These are phyloP conservation scores for Candida montana DNA, from an alignment of 805 yeast genomes.

Conservation along the genomic window DNA sequence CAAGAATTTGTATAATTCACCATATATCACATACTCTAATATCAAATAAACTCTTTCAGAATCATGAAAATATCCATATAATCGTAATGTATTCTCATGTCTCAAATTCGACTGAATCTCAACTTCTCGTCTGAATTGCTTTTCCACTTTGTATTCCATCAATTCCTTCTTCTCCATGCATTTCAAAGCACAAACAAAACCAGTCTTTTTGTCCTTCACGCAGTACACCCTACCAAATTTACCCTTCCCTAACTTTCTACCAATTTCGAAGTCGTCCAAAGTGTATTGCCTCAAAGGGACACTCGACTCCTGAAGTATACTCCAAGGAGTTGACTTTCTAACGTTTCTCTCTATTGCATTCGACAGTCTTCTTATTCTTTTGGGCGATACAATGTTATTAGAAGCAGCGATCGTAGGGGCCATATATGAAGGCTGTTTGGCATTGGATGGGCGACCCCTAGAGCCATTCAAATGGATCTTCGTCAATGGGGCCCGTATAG, in stretches of 20 bases:
- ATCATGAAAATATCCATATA: slow-evolving; percentile 85
- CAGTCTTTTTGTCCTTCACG: slow-evolving; percentile 68
- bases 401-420: slow-evolving; percentile 26
- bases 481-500: slow-evolving; percentile 20
- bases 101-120: slow-evolving; percentile 79
- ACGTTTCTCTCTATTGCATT: slow-evolving; percentile 3
- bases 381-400: slow-evolving; percentile 20
- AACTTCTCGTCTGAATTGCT: slow-evolving; percentile 84
- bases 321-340: slow-evolving; percentile 20
- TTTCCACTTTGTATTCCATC: slow-evolving; percentile 67
- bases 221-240: slow-evolving; percentile 91
- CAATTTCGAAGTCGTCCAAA: slow-evolving; percentile 75
- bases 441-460: slow-evolving; percentile 6
- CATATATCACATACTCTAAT: slow-evolving; percentile 78
- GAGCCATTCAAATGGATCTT: slow-evolving; percentile 20
- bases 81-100: slow-evolving; percentile 74
- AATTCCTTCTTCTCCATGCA: slow-evolving; percentile 85
- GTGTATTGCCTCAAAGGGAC: slow-evolving; percentile 31
- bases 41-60: slow-evolving; percentile 72
- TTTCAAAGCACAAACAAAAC: slow-evolving; percentile 83
- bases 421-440: slow-evolving; percentile 24
- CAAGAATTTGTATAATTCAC: slow-evolving; percentile 77
- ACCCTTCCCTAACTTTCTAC: slow-evolving; percentile 85
- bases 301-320: slow-evolving; percentile 21
- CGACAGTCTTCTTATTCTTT: slow-evolving; percentile 13